Percentiles rank a stretch among this genome's conserved stretches.
Evolutionary conservation across 116 monocot species (phyloP).

Genomic region (Trichopus zeylanicus): DNA sequence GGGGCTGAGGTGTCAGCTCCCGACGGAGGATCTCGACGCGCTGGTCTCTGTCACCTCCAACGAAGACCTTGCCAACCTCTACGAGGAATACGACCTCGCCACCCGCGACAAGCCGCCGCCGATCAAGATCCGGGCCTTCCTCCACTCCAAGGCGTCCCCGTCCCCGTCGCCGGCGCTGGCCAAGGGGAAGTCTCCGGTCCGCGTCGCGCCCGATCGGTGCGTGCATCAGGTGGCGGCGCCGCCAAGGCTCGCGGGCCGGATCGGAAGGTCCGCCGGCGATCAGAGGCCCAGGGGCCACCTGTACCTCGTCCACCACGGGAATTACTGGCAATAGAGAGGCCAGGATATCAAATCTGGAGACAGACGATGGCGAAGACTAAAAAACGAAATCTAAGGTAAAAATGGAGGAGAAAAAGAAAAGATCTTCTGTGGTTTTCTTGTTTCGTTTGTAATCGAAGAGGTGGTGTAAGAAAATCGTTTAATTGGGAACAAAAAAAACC

Average conservation of each 20-base stretch:
- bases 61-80: constrained; percentile 66
- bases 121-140: constrained; percentile 71
- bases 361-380: too few species aligned
- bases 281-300: constrained; percentile 1
- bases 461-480: constrained; percentile 1
- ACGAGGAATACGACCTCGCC: constrained; percentile 74
- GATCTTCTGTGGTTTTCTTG: not conserved
- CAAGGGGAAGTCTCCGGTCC: not conserved
- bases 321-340: constrained; percentile 24
- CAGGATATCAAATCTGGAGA: not conserved
- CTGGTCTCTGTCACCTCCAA: constrained; percentile 71
- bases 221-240: constrained; percentile 12
- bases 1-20: constrained; percentile 67
- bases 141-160: constrained; percentile 18
- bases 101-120: constrained; percentile 17
- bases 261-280: not conserved
- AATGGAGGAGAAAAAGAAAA: not conserved
- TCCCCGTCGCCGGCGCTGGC: constrained; percentile 1
- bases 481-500: not conserved
- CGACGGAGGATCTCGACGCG: constrained; percentile 78
- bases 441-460: not conserved
- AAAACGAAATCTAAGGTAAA: not conserved
- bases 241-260: not conserved
- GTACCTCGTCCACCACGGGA: constrained; percentile 22
- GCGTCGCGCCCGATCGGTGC: constrained; percentile 8